Evolutionary conservation across 202 grass and related monocot species (phyloP), one percentile per base, ranked within the genome.

Genomic region (Dendrocalamus latiflorus): DNA sequence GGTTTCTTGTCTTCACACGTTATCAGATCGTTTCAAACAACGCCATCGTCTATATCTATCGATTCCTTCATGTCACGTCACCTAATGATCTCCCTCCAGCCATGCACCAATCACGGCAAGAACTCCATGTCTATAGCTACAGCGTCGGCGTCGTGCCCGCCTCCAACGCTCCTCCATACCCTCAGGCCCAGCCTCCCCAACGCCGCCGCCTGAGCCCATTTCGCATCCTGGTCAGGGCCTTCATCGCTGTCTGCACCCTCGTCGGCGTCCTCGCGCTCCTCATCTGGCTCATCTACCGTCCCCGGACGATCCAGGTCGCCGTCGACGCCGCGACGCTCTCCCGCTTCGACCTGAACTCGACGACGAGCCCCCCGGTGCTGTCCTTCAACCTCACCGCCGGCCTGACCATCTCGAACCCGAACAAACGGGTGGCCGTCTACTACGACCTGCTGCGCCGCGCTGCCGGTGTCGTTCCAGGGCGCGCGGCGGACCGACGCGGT

Each of bases 391-490:
- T 94, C 62, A 88, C 62, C 8, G 72, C 82, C 13, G 33, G 51
- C 22, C 18, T 94, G 1, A 13, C 5, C 66, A 44, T 88, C 72
- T 49, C 70, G 22, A 94, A 91, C 86, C 84, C 86, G 4, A 94
- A 87, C 82, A 18, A 45, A 6, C 70, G 58, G 56, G 70, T 87
- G 65, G 77, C 65, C 74, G 26, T 94, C 78, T 85, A 91, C 72
- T 94, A 94, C 50, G 83, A 91, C 74, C 24, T 37, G 72, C 83
- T 91, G 63, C 39, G 8, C 62, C 43, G 17, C 72, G 28, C 79
- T 95, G 44, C 84, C 93, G 4, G 58, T 89, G 74, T 85, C 89
- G 65, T 95, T 85, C 88, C 93, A 95, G 82, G 80, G 79, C 58
- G 81, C 56, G 12, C 51, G 66, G 41, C 72, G 45, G 59, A 60